Conservation (phyloP, 768 basidiomycete genomes). For the Rhodotorula kratochvilovae region DNA sequence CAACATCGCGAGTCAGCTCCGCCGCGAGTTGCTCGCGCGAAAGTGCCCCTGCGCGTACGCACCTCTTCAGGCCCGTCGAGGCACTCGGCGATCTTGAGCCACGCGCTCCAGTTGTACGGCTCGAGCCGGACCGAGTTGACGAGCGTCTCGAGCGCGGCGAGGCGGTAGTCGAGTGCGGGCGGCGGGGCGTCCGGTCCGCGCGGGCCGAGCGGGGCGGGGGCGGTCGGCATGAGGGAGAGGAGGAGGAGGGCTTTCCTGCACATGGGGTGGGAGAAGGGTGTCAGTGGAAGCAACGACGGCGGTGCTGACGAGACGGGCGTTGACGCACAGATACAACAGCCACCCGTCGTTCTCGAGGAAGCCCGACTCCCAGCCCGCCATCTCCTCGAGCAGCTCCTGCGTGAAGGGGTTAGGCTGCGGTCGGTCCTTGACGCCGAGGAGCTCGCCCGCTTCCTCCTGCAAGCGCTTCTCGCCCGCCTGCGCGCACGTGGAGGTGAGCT, state of each 20-base stretch:
- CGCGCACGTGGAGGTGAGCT: not conserved
- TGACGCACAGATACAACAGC: slow-evolving; percentile 70
- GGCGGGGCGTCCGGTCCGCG: not conserved
- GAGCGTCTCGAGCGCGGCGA: slow-evolving; percentile 77
- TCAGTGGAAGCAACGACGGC: slow-evolving; percentile 13
- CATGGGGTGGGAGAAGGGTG: slow-evolving; percentile 14
- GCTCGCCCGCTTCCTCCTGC: slow-evolving; percentile 63
- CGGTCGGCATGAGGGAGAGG: slow-evolving; percentile 26
- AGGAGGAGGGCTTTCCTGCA: slow-evolving; percentile 76
- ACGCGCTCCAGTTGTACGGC: slow-evolving; percentile 94
- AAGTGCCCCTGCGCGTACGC: not conserved
- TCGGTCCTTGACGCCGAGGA: slow-evolving; percentile 67
- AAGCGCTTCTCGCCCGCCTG: slow-evolving; percentile 80
- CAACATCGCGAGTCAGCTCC: not conserved
- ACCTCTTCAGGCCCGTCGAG: slow-evolving; percentile 76
- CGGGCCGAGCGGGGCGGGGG: slow-evolving; percentile 1
- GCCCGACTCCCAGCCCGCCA: slow-evolving; percentile 50
- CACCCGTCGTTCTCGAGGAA: slow-evolving; percentile 62
- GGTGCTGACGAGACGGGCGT: not conserved
- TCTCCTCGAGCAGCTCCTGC: slow-evolving; percentile 58
- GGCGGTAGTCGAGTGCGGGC: slow-evolving; percentile 55
- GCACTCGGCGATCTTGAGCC: slow-evolving; percentile 60
- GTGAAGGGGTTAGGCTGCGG: slow-evolving; percentile 61
- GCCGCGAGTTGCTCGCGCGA: too few species aligned
- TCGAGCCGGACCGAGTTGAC: slow-evolving; percentile 70